Evolutionary conservation across 345 rosid genomes (phyloP), one percentile per base, ranked within the genome.

Genomic region (Anacardium occidentale): DNA sequence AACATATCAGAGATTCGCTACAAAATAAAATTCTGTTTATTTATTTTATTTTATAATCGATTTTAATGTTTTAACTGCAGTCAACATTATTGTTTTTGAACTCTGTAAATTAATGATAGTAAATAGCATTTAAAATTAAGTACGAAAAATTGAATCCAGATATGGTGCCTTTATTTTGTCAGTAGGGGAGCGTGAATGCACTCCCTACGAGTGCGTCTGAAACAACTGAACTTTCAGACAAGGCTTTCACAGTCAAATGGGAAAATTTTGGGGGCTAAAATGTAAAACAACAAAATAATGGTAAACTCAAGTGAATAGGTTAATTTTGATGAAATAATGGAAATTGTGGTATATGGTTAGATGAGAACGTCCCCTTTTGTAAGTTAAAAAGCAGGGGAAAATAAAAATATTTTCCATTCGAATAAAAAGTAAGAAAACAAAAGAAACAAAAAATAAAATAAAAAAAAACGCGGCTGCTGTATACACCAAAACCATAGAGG

Each of bases 401-500:
- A 18, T 2, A 58, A 59, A 29, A 29, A 29, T 29, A 29, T 29
- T 29, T 29, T n/a, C 32, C 32, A 1, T 29, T 29, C 32, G 3
- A 29, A 29, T 29, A 29, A 3, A 59, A 62, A 21, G n/a, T 26
- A 58, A 55, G 24, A 45, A n/a, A 70, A 52, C 63, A 48, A 37
- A 53, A 69, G 26, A 73, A 53, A 32, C 32, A 18, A 59, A 73
- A 74, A 25, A 44, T 51, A 12, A 70, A 75, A 64, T 50, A 70
- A 63, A 3, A 29, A 29, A 29, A 29, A 79, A 81, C 83, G 80
- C 84, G 88, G 88, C 88, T 79, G 86, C 73, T 79, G 55, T 72
- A 50, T 29, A 71, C 86, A 74, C 79, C 83, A 72, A 86, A 81
- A 79, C 82, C 82, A 79, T 76, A 75, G 84, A 67, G 50, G 82